Conservation (phyloP, 805 yeast genomes). For the Candida coquimbonensis region DNA sequence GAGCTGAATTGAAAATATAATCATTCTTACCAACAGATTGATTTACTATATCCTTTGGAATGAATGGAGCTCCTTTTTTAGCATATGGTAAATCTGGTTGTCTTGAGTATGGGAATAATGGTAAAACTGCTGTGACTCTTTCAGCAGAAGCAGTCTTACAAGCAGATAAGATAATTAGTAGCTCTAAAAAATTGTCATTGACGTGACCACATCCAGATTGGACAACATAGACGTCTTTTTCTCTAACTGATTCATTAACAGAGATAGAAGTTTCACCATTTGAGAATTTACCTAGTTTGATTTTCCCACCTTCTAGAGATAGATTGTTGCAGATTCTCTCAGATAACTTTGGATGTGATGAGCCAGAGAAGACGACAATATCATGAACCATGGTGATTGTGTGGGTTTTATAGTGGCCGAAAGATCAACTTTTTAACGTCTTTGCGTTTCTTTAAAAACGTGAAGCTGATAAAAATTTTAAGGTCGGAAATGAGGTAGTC, state of each 20-base stretch:
- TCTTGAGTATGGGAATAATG: slow-evolving; percentile 90
- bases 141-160: slow-evolving; percentile 97
- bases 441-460: background rate
- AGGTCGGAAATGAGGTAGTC: too few species aligned
- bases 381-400: slow-evolving; percentile 48
- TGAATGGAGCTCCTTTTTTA: slow-evolving; percentile 61
- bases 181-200: slow-evolving; percentile 93
- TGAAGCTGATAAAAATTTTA: background rate
- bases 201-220: slow-evolving; percentile 80
- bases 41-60: background rate
- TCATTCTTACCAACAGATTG: slow-evolving; percentile 17
- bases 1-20: slow-evolving; percentile 43
- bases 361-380: slow-evolving; percentile 83
- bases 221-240: slow-evolving; percentile 92
- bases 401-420: too few species aligned
- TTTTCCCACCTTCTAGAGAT: slow-evolving; percentile 66
- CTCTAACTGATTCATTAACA: slow-evolving; percentile 84
- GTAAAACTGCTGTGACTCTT: slow-evolving; percentile 91
- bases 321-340: slow-evolving; percentile 68
- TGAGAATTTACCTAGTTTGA: slow-evolving; percentile 58
- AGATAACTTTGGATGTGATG: slow-evolving; percentile 78
- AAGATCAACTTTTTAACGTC: background rate
- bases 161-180: slow-evolving; percentile 85
- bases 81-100: slow-evolving; percentile 92
- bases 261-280: slow-evolving; percentile 94